A percentile compares a stretch with the other conserved stretches of the same genome.
These are phyloP conservation scores for Volvox carteri DNA, from an alignment of 163 green algal species.

Conservation along the genomic window DNA sequence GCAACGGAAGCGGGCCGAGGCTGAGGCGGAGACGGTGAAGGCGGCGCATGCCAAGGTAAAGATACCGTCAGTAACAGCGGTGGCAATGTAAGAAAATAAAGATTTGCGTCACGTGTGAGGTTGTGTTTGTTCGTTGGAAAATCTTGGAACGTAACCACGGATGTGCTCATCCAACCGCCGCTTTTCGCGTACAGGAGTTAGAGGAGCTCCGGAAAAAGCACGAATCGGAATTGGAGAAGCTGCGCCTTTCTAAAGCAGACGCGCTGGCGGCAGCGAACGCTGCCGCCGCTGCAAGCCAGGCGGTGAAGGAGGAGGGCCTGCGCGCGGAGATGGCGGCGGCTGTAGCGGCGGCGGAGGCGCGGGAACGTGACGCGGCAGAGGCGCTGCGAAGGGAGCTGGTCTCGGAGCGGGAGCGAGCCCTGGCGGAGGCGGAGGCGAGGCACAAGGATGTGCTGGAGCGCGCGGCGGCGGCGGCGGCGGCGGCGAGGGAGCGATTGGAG, in stretches of 20 bases:
- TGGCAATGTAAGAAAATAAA: no score
- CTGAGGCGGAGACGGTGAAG: conserved; percentile 22
- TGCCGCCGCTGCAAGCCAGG: not conserved
- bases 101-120: no score
- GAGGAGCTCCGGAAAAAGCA: conserved; percentile 29
- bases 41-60: not conserved
- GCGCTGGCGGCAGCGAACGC: not conserved
- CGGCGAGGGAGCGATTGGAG: conserved; percentile 19
- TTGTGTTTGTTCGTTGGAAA: no score
- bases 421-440: conserved; percentile 31
- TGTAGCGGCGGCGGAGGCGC: conserved; percentile 14
- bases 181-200: no score
- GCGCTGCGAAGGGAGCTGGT: conserved; percentile 32
- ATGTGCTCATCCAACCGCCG: no score
- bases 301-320: not conserved
- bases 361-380: not conserved
- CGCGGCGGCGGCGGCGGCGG: conserved; percentile 1
- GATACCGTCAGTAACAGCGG: no score
- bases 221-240: not conserved
- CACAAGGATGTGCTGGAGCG: not conserved
- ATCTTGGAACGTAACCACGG: no score
- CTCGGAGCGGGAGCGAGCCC: conserved; percentile 1
- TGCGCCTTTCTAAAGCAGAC: not conserved
- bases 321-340: conserved; percentile 10
- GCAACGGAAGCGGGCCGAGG: conserved; percentile 12